phyloP scores from a whole-genome alignment of 768 basidiomycete genomes.

The Mycena indigotica region DNA sequence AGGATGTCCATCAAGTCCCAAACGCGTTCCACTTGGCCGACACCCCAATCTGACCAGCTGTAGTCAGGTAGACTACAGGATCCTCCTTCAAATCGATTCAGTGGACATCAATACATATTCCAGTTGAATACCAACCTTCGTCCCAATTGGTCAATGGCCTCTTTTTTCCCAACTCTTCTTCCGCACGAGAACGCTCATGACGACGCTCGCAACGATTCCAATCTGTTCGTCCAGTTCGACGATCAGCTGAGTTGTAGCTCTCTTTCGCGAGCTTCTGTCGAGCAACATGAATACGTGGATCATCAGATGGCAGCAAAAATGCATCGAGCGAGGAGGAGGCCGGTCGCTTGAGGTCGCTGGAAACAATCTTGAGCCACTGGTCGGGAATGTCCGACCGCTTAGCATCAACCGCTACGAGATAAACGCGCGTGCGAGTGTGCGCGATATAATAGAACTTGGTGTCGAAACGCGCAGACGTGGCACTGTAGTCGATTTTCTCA shows the following conservation, averaged over 20 bases:
- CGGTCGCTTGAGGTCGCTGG: constrained; percentile 69
- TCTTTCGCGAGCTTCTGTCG: constrained; percentile 81
- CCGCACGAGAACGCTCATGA: constrained; percentile 83
- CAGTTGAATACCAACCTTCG: constrained; percentile 57
- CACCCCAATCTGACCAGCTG: constrained; percentile 92
- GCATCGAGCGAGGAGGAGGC: constrained; percentile 90
- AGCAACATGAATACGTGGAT: constrained; percentile 88
- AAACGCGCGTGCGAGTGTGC: constrained; percentile 90
- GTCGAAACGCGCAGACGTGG: constrained; percentile 69
- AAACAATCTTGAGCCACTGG: constrained; percentile 67
- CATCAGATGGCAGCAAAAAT: constrained; percentile 88
- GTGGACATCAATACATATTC: not conserved
- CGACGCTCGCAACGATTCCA: constrained; percentile 94
- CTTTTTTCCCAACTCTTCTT: constrained; percentile 79
- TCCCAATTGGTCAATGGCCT: constrained; percentile 93
- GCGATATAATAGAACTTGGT: constrained; percentile 93
- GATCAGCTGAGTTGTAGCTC: constrained; percentile 61
- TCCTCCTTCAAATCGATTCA: constrained; percentile 53
- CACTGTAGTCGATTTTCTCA: constrained; percentile 73
- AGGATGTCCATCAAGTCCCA: constrained; percentile 96
- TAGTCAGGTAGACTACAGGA: constrained; percentile 85
- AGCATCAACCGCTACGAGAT: constrained; percentile 78
- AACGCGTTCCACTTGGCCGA: constrained; percentile 91
- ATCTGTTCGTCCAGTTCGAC: constrained; percentile 75
- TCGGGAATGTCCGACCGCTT: constrained; percentile 60